Base-by-base conservation (phyloP, 495 filamentous ascomycete genomes). In the Neurospora sp. region DNA sequence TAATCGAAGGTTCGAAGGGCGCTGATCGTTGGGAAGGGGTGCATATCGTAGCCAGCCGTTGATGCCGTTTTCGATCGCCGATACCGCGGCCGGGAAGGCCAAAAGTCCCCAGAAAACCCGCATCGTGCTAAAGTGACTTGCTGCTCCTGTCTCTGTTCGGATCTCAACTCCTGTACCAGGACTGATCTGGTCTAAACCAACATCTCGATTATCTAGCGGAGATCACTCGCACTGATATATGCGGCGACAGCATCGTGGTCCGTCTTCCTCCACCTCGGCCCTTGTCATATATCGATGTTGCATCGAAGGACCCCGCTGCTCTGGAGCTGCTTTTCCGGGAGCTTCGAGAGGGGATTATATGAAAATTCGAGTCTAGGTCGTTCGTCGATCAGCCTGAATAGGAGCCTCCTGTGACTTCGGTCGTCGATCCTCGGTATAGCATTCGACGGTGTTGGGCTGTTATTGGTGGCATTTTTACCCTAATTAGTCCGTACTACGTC, bases 11-110 rank as follows among this genome's bases (percentile, higher is more conserved):
- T 66, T 66, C 27, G 76, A 74, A 37, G 77, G 69, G 44, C 73
- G 40, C 31, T 74, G 71, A 54, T 39, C 80, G 69, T 80, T 76
- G 2, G 86, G 82, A 49, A 91, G 73, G 11, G 85, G 84, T 27
- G 90, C 87, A 80, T 92, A 92, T 69, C 90, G 87, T 44, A 93
- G 78, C 91, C 91, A 93, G 72, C 84, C 90, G 70, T 85, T 81
- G 31, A 88, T 79, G 16, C 91, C 91, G 75, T 88, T 86, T 75
- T 93, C 89, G 46, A 87, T 85, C 39, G 84, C 84, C 18, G 79
- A 81, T 62, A 78, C 80, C 42, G 84, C 76, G 72, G 78, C 77
- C 54, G 54, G 54, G 14, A 66, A 66, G 46, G 77, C 74, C 73
- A 78, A 72, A 46, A 84, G 75, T 62, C 79, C 49, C 73, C 80